Evolutionary conservation across 164 flowering plant genomes (phyloP), one percentile per base, ranked within the genome.

Genomic region (Sedum album): DNA sequence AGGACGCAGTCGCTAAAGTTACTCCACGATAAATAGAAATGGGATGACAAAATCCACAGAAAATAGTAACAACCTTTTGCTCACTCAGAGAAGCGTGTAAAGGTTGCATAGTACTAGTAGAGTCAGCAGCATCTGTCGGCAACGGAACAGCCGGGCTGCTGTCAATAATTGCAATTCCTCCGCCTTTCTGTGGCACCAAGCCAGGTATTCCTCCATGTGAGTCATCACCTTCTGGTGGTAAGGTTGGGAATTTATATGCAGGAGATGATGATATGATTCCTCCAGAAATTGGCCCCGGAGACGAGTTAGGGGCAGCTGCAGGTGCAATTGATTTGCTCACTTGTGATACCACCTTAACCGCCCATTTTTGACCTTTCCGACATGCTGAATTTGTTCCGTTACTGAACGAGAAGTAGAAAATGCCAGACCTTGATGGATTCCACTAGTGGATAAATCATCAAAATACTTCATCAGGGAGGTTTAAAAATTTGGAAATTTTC

Each of bases 121-220:
- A 83, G 69, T 89, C 97, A 0, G 85, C 84, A 78, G 88, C 97
- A 28, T 91, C 98, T 14, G 90, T 93, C 1, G 98, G 98, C 44
- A 93, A 73, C 61, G 98, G 98, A 30, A 91, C 90, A 0, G 98
- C 97, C 6, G 98, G 97, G 70, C 86, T 93, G 57, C 98, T 93
- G 69, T 82, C 84, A 13, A 93, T 88, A 70, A 91, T 88, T 0
- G 96, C 94, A 2, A 86, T 77, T 36, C 91, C 87, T 15, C 81
- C 86, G 15, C 80, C 84, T 69, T 78, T 79, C 17, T 79, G 84
- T 0, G 88, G 84, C 31, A 79, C 67, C 6, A 73, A 3, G 2
- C 80, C 83, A 53, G 62, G 33, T 57, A 68, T 51, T 3, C 74
- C 62, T 26, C 68, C 77, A 21, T 82, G 76, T 11, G 82, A 57